Percentiles rank a stretch among this genome's conserved stretches.
These are phyloP conservation scores for Cladosporium sp. DNA, from an alignment of 2,329 filamentous ascomycete species.

Conservation along the genomic window DNA sequence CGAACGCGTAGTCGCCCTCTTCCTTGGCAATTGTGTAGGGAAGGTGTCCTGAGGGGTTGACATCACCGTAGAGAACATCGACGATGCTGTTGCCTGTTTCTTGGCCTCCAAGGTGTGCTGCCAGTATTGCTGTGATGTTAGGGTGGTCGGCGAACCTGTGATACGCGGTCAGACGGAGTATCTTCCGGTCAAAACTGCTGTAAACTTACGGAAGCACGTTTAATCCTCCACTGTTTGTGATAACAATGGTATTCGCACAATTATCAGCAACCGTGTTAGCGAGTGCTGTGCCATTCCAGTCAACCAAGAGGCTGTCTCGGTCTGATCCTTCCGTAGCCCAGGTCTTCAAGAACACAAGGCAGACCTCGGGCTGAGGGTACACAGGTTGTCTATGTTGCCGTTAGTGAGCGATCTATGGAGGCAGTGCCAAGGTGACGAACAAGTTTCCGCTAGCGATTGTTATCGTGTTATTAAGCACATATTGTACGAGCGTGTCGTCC, in stretches of 20 bases:
- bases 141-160: conserved; percentile 43
- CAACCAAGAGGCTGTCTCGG: conserved; percentile 46
- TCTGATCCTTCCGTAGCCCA: conserved; percentile 52
- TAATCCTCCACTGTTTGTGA: conserved; percentile 48
- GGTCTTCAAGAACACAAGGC: conserved; percentile 62
- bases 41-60: conserved; percentile 44
- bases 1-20: conserved; percentile 39
- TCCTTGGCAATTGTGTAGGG: conserved; percentile 44
- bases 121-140: conserved; percentile 46
- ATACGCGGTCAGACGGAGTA: background rate
- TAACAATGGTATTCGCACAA: conserved; percentile 42
- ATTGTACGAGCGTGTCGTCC: conserved; percentile 49
- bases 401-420: background rate
- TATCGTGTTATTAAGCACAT: conserved; percentile 44
- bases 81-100: conserved; percentile 45
- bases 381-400: background rate
- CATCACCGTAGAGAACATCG: conserved; percentile 43
- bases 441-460: conserved; percentile 38
- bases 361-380: conserved; percentile 26
- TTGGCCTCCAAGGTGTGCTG: conserved; percentile 47
- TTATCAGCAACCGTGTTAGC: conserved; percentile 44
- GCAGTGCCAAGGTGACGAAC: conserved; percentile 23
- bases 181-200: conserved; percentile 48
- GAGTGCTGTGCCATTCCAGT: conserved; percentile 46
- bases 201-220: conserved; percentile 42